These are phyloP conservation scores for Geotrichum cucujoidarum DNA, from an alignment of 1,139 yeast genomes.

Conservation along the genomic window DNA sequence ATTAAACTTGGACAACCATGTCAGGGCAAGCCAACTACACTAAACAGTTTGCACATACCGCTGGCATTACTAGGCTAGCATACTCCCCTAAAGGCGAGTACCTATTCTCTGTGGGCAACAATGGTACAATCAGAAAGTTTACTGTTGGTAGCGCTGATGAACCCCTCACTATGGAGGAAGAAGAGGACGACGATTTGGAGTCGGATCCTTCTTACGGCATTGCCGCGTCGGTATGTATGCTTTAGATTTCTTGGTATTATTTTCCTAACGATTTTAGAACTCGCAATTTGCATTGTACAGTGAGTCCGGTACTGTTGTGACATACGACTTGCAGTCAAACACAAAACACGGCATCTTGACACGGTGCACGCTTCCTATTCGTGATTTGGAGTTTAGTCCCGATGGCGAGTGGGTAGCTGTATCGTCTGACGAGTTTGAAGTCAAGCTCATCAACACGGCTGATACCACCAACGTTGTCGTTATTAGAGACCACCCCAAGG, in stretches of 20 bases:
- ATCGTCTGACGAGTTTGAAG: constrained; percentile 37
- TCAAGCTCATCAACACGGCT: constrained; percentile 6
- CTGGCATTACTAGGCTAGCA: constrained; percentile 36
- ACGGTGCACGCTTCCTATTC: constrained; percentile 54
- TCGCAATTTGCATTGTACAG: constrained; percentile 36
- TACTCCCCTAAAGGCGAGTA: constrained; percentile 36
- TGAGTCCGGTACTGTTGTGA: constrained; percentile 37
- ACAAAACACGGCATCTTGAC: constrained; percentile 27
- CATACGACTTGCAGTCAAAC: constrained; percentile 31
- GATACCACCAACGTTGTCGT: constrained; percentile 13
- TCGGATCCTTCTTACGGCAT: constrained; percentile 8
- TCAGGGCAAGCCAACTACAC: constrained; percentile 7
- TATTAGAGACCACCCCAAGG: constrained; percentile 44
- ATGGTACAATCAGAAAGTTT: constrained; percentile 37
- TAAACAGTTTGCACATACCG: constrained; percentile 15
- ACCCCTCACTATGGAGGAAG: constrained; percentile 34
- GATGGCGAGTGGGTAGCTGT: constrained; percentile 64
- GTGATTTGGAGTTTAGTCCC: constrained; percentile 62
- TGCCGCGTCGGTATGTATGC: constrained; percentile 4
- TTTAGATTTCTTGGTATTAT: constrained; percentile 22
- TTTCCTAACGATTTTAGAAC: constrained; percentile 8
- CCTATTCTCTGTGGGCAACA: constrained; percentile 38
- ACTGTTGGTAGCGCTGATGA: constrained; percentile 30
- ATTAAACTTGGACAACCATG: constrained; percentile 1
- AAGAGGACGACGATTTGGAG: constrained; percentile 25